Evolutionary conservation across 2,329 filamentous ascomycete genomes (phyloP).

Genomic region (Diaporthe ampelina): DNA sequence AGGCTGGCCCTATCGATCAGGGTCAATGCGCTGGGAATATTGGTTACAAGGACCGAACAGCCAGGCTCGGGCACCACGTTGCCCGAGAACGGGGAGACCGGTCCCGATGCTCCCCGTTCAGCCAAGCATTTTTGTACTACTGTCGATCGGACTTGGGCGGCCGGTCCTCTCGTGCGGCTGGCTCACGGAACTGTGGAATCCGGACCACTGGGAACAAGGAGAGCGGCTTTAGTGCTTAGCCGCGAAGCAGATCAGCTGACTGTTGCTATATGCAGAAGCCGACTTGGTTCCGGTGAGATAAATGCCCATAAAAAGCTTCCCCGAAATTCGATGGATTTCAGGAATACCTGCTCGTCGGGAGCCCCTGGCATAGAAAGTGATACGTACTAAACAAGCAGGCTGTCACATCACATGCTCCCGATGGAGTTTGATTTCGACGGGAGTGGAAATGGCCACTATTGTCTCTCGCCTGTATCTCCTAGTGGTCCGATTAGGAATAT

Average conservation of each 20-base stretch:
- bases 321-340: background rate
- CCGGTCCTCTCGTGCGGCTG: background rate
- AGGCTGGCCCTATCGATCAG: background rate
- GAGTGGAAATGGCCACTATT: background rate
- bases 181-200: background rate
- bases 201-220: background rate
- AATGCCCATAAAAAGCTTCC: background rate
- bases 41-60: background rate
- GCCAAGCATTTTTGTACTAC: background rate
- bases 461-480: background rate
- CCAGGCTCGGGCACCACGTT: background rate
- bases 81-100: background rate
- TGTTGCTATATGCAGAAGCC: background rate
- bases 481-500: background rate
- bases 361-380: background rate
- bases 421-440: background rate
- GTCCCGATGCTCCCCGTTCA: background rate
- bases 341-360: background rate
- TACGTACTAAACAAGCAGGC: background rate
- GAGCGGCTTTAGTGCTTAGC: background rate
- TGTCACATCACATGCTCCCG: background rate
- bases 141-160: no score
- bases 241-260: slow-evolving; percentile 1
- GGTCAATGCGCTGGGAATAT: background rate
- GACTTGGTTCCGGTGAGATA: background rate